Base-by-base conservation (phyloP, 306 rosid genomes). In the Pterocarpus santalinus region DNA sequence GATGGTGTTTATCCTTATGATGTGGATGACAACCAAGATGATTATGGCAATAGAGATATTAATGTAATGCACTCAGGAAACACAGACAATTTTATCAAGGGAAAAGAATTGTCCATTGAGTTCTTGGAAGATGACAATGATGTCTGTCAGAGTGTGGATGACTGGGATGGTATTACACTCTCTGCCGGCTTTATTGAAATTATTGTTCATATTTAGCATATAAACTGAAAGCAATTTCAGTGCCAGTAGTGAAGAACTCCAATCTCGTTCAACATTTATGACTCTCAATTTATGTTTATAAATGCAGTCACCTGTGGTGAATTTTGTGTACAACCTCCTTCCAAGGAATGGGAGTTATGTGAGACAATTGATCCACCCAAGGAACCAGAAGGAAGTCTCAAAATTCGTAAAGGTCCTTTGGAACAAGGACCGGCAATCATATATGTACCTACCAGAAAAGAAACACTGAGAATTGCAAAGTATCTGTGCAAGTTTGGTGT, bases 391-490 rank as follows among this genome's bases (percentile, higher is more conserved):
- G 87, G 79, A 76, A 90, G 88, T 88, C 74, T 46, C 28, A 65
- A 82, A 77, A 41, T 83, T 86, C 75, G 69, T 71, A 71, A 82
- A 36, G 89, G 83, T 73, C 87, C 90, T 78, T 78, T 91, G 71
- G 94, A 76, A 70, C 80, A 57, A 78, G 99, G 99, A 81, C 90
- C 90, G 47, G 78, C 97, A 53, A 90, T 95, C 83, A 88, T 95
- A 75, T 92, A 95, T 61, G 97, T 92, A 69, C 97, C 97, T 65
- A 94, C 97, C 34, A 90, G 99, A 82, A 95, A 92, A 82, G 92
- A 83, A 78, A 95, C 99, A 5, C 60, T 89, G 87, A 84, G 75
- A 22, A 84, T 95, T 58, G 87, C 94, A 34, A 85, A 87, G 79
- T 93, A 86, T 84, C 91, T 95, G 62, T 88, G 90, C 83, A 79